Conservation (phyloP, 768 basidiomycete genomes). For the Tylopilus balloui region DNA sequence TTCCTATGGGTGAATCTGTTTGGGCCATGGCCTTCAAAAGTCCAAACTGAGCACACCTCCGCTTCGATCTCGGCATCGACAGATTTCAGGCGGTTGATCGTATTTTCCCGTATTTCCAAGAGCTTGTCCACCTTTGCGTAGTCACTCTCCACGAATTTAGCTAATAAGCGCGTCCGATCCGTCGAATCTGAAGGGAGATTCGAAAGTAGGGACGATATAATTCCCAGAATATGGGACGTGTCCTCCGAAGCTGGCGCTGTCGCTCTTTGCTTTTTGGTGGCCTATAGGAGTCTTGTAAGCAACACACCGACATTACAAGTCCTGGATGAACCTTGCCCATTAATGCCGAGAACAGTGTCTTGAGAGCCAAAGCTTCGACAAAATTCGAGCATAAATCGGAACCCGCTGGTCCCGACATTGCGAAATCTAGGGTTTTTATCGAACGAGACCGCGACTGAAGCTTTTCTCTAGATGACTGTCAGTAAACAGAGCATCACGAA, state of each 20-base stretch:
- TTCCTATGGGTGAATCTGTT: conserved; percentile 36
- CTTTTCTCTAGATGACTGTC: conserved; percentile 58
- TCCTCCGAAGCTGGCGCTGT: conserved; percentile 68
- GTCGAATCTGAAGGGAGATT: conserved; percentile 84
- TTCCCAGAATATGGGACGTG: conserved; percentile 80
- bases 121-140: conserved; percentile 96
- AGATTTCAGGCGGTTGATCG: conserved; percentile 52
- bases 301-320: neutral
- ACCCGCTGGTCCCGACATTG: conserved; percentile 75
- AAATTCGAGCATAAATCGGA: conserved; percentile 75
- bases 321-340: conserved; percentile 81
- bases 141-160: conserved; percentile 90
- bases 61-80: conserved; percentile 64
- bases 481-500: neutral
- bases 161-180: conserved; percentile 71
- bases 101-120: conserved; percentile 77
- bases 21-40: neutral
- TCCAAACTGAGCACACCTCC: conserved; percentile 44
- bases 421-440: conserved; percentile 89
- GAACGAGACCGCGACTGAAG: conserved; percentile 73
- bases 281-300: conserved; percentile 28
- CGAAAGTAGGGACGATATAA: conserved; percentile 82
- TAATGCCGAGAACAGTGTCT: conserved; percentile 83
- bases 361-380: conserved; percentile 82
- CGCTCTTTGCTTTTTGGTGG: conserved; percentile 62